A percentile compares a stretch with the other conserved stretches of the same genome.
Evolutionary conservation across 2,329 filamentous ascomycete species (phyloP).

Genomic region (Venturiaceae sp.): DNA sequence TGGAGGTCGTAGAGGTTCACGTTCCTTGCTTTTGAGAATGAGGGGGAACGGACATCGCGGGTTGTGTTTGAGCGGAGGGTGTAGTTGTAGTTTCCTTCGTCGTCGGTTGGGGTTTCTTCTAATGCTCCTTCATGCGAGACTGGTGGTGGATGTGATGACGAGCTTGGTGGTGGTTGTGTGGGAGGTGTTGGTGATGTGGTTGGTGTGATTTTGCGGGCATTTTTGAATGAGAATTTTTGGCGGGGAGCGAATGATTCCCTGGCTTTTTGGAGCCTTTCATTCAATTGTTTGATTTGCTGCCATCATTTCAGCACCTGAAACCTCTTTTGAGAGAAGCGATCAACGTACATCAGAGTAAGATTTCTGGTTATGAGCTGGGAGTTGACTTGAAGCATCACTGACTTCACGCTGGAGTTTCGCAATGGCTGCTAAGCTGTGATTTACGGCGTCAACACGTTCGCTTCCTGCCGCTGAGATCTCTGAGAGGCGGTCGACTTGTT

Average conservation of each 20-base stretch:
- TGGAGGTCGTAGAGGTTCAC: conserved; percentile 58
- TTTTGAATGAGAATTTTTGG: conserved; percentile 76
- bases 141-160: conserved; percentile 14
- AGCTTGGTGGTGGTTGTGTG: conserved; percentile 31
- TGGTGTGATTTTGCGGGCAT: conserved; percentile 41
- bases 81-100: neutral
- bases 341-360: conserved; percentile 49
- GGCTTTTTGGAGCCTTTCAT: conserved; percentile 65
- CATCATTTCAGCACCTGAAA: neutral
- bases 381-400: conserved; percentile 69
- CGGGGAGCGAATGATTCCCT: conserved; percentile 61
- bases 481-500: conserved; percentile 61
- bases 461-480: conserved; percentile 54
- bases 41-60: conserved; percentile 33
- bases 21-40: conserved; percentile 45
- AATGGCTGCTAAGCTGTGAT: conserved; percentile 71
- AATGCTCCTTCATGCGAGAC: neutral
- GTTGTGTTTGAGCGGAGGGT: neutral
- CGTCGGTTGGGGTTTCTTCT: too few relatives aligned
- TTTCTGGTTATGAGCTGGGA: conserved; percentile 83
- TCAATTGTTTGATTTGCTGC: conserved; percentile 69
- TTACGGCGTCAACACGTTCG: conserved; percentile 71
- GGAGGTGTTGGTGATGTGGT: conserved; percentile 33
- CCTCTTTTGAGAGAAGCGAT: neutral
- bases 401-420: conserved; percentile 74